Evolutionary conservation across 139 green algal species (phyloP).

Genomic region (Axilococcus clingmanii): DNA sequence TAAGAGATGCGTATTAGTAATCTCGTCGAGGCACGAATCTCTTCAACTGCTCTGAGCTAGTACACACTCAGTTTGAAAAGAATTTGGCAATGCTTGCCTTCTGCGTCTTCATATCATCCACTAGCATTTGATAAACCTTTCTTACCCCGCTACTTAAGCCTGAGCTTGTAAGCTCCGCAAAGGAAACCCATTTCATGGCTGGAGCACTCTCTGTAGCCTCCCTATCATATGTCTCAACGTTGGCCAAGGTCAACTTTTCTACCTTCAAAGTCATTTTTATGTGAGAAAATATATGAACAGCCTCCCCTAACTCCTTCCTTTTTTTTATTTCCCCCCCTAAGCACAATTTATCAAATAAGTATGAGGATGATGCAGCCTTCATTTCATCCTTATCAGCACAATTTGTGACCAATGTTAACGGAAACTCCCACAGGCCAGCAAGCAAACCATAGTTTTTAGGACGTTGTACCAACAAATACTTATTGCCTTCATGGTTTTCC

Average conservation of each 20-base stretch:
- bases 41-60: too few relatives aligned
- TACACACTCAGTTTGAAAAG: too few relatives aligned
- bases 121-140: slow-evolving; percentile 31
- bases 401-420: slow-evolving; percentile 15
- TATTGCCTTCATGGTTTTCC: background rate
- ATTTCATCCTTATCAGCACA: background rate
- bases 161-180: slow-evolving; percentile 14
- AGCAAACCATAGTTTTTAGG: slow-evolving; percentile 48
- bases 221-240: background rate
- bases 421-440: slow-evolving; percentile 67
- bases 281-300: slow-evolving; percentile 59
- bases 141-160: slow-evolving; percentile 40
- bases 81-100: slow-evolving; percentile 4
- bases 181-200: slow-evolving; percentile 27
- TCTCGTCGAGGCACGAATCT: too few relatives aligned
- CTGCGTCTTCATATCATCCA: background rate
- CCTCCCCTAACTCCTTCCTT: slow-evolving; percentile 25
- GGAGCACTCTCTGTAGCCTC: background rate
- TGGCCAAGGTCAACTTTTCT: slow-evolving; percentile 35
- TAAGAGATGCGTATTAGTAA: too few relatives aligned
- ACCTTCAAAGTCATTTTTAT: slow-evolving; percentile 49
- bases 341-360: background rate
- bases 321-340: slow-evolving; percentile 3
- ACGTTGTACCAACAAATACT: slow-evolving; percentile 50
- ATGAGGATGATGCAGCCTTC: background rate